A percentile compares a stretch with the other conserved stretches of the same genome.
Conservation (phyloP, 2,329 filamentous ascomycete genomes). For the Pestalotiopsis sp. region DNA sequence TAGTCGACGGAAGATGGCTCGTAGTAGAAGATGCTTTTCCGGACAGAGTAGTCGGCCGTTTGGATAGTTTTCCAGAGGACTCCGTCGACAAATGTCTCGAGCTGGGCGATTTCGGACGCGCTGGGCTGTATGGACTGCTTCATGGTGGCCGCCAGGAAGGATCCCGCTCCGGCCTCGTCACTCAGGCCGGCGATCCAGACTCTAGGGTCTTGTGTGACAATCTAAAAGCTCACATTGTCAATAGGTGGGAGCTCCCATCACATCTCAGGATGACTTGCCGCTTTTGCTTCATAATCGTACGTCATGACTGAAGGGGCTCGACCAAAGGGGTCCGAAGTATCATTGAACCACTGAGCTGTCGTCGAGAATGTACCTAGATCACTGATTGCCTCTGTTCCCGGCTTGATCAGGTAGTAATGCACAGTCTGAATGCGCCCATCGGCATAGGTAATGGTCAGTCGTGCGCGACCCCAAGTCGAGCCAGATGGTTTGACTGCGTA, state of each 20-base stretch:
- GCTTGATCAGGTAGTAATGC: constrained; percentile 59
- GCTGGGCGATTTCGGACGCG: constrained; percentile 48
- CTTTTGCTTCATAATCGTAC: constrained; percentile 53
- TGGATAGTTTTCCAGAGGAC: constrained; percentile 55
- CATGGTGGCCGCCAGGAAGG: constrained; percentile 56
- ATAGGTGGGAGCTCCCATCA: not conserved
- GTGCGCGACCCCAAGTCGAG: constrained; percentile 51
- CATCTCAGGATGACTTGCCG: not conserved
- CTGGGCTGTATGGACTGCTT: constrained; percentile 57
- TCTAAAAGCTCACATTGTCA: constrained; percentile 23
- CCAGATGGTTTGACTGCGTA: constrained; percentile 47
- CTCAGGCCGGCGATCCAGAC: constrained; percentile 64
- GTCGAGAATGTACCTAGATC: constrained; percentile 57
- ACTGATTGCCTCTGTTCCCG: constrained; percentile 43
- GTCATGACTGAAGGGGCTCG: constrained; percentile 58
- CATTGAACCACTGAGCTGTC: constrained; percentile 53
- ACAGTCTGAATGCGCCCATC: constrained; percentile 53
- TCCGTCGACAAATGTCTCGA: constrained; percentile 56
- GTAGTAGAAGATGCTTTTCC: constrained; percentile 61
- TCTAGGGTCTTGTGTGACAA: constrained; percentile 49
- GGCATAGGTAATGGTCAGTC: constrained; percentile 49
- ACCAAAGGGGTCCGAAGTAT: constrained; percentile 55
- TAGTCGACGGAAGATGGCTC: constrained; percentile 47
- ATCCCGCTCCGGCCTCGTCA: constrained; percentile 61
- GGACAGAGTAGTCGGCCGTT: constrained; percentile 47